Conservation (phyloP, 371 early-diverging fungal species). For the Globomyces sp. region DNA sequence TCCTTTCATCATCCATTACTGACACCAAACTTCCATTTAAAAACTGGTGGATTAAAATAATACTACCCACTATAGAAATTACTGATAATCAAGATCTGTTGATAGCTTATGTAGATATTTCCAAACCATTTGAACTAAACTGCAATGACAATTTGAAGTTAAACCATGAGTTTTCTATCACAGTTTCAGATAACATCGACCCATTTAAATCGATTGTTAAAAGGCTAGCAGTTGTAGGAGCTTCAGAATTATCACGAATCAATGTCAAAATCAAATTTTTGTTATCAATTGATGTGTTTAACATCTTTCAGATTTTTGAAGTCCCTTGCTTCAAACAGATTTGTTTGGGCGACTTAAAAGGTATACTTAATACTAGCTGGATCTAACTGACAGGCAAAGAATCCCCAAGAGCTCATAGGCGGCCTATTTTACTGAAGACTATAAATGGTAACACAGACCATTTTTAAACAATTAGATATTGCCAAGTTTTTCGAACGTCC, state of each 20-base stretch:
- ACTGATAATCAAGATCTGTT: not conserved
- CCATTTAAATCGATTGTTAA: slow-evolving; percentile 11
- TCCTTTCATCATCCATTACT: not conserved
- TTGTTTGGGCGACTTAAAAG: no score
- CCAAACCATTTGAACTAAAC: slow-evolving; percentile 2
- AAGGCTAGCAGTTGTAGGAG: slow-evolving; percentile 10
- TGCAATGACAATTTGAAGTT: slow-evolving; percentile 10
- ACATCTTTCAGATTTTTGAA: not conserved
- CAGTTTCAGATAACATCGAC: slow-evolving; percentile 11
- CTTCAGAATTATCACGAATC: slow-evolving; percentile 9
- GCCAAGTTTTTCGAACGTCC: not conserved
- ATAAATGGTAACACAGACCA: not conserved
- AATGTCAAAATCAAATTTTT: not conserved
- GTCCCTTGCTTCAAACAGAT: no score
- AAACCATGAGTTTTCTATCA: not conserved
- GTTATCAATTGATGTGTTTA: not conserved
- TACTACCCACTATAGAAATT: slow-evolving; percentile 7
- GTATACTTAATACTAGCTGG: no score
- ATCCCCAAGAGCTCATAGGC: not conserved
- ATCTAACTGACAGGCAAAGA: not conserved
- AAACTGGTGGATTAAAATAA: slow-evolving; percentile 7
- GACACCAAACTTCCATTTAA: slow-evolving; percentile 6
- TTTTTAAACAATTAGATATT: not conserved
- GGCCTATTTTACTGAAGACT: not conserved
- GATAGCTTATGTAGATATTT: slow-evolving; percentile 14